These are phyloP conservation scores for Pyronema omphalodes DNA, from an alignment of 495 filamentous ascomycete species.

Conservation along the genomic window DNA sequence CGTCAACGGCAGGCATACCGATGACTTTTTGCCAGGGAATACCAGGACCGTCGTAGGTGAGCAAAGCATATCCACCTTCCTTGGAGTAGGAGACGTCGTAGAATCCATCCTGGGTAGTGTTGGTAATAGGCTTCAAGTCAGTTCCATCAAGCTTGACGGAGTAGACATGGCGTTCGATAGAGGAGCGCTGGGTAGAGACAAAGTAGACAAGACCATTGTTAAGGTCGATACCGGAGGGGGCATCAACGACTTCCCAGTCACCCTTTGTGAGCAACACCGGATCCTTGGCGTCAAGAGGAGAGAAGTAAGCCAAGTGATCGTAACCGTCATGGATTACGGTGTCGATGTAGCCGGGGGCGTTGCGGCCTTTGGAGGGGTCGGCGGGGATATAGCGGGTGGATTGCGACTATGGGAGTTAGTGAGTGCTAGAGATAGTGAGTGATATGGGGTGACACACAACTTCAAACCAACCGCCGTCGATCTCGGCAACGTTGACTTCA, in stretches of 20 bases:
- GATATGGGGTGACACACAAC: slow-evolving; percentile 27
- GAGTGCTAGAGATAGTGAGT: too few species aligned
- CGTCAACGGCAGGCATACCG: slow-evolving; percentile 52
- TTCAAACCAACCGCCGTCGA: slow-evolving; percentile 96
- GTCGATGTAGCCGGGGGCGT: slow-evolving; percentile 80
- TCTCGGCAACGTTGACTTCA: slow-evolving; percentile 50
- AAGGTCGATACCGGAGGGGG: slow-evolving; percentile 76
- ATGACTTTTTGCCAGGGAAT: slow-evolving; percentile 88
- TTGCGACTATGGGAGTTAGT: slow-evolving; percentile 35
- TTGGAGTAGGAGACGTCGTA: slow-evolving; percentile 75
- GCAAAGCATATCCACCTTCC: slow-evolving; percentile 57
- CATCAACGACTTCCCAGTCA: slow-evolving; percentile 80
- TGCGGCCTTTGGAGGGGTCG: slow-evolving; percentile 55
- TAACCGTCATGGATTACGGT: slow-evolving; percentile 71
- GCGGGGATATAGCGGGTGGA: slow-evolving; percentile 73
- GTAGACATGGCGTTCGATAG: slow-evolving; percentile 81
- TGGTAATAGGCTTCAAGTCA: slow-evolving; percentile 48
- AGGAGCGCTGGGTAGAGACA: slow-evolving; percentile 65
- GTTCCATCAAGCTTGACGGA: slow-evolving; percentile 68
- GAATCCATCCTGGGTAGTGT: slow-evolving; percentile 61
- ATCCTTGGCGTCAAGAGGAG: slow-evolving; percentile 64
- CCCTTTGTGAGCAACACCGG: slow-evolving; percentile 76
- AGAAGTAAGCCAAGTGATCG: slow-evolving; percentile 87
- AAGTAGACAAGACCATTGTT: slow-evolving; percentile 76
- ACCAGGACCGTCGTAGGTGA: slow-evolving; percentile 65